These are phyloP conservation scores for Helichrysum umbraculigerum DNA, from an alignment of 129 eudicot species.

Conservation along the genomic window DNA sequence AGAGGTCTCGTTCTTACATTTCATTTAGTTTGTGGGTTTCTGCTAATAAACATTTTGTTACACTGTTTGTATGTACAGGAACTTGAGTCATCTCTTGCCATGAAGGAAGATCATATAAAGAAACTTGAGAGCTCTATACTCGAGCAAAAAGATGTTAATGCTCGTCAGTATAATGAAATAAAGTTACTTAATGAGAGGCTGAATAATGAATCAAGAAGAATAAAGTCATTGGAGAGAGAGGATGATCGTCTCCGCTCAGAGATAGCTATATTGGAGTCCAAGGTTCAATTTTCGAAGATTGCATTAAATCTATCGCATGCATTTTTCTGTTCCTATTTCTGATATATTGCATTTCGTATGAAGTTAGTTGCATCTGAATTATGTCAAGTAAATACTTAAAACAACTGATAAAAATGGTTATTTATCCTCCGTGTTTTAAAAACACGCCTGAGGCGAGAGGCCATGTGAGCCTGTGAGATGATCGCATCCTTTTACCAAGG, in stretches of 20 bases:
- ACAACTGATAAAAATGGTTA: conserved; percentile 7
- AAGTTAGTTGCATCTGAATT: conserved; percentile 17
- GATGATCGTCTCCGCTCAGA: conserved; percentile 86
- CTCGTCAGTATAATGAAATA: conserved; percentile 59
- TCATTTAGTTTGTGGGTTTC: conserved; percentile 6
- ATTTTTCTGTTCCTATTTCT: background rate
- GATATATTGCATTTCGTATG: conserved; percentile 11
- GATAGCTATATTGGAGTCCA: conserved; percentile 86
- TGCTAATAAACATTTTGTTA: conserved; percentile 20
- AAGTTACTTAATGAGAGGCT: conserved; percentile 70
- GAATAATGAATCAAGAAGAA: conserved; percentile 69
- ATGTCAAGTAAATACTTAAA: background rate
- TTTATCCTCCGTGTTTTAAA: background rate
- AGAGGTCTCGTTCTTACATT: background rate
- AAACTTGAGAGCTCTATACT: conserved; percentile 60
- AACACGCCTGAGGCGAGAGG: too few relatives aligned
- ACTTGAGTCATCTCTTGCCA: conserved; percentile 69
- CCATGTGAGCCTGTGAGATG: too few relatives aligned
- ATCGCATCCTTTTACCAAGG: too few relatives aligned
- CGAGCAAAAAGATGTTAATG: conserved; percentile 56
- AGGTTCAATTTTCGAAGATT: conserved; percentile 48
- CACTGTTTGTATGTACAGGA: conserved; percentile 47
- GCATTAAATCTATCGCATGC: conserved; percentile 12
- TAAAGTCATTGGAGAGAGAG: conserved; percentile 90
- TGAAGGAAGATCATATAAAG: conserved; percentile 65